Conservation (phyloP, 495 filamentous ascomycete genomes). For the Pyrenula massariospora region DNA sequence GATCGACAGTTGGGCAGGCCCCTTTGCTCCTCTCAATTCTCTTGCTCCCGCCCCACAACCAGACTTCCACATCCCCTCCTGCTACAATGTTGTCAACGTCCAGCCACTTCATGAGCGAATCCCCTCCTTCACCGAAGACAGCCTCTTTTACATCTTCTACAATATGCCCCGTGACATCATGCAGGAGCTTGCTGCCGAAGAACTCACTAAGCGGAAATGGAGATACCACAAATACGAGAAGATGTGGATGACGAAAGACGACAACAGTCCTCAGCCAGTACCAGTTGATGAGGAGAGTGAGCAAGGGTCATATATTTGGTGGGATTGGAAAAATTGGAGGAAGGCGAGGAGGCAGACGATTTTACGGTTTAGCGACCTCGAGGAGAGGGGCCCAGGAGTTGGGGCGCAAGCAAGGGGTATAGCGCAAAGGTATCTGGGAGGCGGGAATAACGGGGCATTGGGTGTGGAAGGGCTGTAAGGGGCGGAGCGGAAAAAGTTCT, state of each 20-base stretch:
- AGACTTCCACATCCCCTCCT: constrained; percentile 66
- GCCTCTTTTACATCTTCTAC: constrained; percentile 91
- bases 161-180: constrained; percentile 72
- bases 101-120: constrained; percentile 70
- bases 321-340: constrained; percentile 75
- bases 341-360: constrained; percentile 41
- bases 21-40: constrained; percentile 10
- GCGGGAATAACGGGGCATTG: background rate
- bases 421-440: background rate
- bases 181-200: constrained; percentile 73
- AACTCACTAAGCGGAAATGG: constrained; percentile 80
- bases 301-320: constrained; percentile 79
- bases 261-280: constrained; percentile 53
- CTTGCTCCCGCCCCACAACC: constrained; percentile 58
- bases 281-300: constrained; percentile 54
- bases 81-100: constrained; percentile 81
- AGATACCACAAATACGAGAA: constrained; percentile 81
- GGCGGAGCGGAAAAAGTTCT: too few species aligned
- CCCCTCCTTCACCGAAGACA: constrained; percentile 76
- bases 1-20: constrained; percentile 2
- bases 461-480: background rate
- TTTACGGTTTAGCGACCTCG: background rate
- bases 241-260: constrained; percentile 86
- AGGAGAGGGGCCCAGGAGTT: background rate
- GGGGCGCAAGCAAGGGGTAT: background rate